phyloP scores from a whole-genome alignment of 139 green algal genomes.

The Coelastrella sp. region DNA sequence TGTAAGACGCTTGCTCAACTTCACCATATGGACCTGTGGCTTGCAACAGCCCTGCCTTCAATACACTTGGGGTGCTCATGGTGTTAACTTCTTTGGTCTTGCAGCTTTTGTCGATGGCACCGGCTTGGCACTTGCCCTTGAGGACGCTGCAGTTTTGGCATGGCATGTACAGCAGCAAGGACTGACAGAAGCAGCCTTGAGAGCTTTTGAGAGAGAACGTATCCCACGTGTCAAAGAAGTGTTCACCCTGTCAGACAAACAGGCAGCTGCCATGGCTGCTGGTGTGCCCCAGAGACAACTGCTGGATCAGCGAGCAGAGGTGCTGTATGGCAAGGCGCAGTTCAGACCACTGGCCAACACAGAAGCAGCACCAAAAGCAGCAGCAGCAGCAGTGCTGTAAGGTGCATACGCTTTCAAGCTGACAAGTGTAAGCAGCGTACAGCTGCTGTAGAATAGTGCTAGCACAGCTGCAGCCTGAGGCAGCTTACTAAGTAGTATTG shows the following conservation, averaged over 20 bases:
- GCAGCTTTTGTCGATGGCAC: constrained; percentile 33
- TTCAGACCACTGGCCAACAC: constrained; percentile 8
- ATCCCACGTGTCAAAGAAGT: constrained; percentile 7
- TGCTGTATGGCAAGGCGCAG: constrained; percentile 29
- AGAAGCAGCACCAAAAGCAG: not conserved
- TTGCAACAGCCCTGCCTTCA: not conserved
- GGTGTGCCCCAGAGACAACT: constrained; percentile 20
- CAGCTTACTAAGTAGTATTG: too few relatives aligned
- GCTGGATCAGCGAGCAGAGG: constrained; percentile 16
- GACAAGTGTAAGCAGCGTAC: too few relatives aligned
- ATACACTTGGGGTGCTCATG: not conserved
- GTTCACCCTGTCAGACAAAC: constrained; percentile 14
- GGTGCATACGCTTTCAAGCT: too few relatives aligned
- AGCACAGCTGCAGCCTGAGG: too few relatives aligned
- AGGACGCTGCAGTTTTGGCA: constrained; percentile 41
- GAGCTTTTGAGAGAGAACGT: constrained; percentile 33
- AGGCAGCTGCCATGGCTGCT: constrained; percentile 28
- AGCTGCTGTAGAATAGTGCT: too few relatives aligned
- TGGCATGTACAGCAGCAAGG: constrained; percentile 37
- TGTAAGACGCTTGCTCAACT: too few relatives aligned
- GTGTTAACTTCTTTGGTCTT: not conserved
- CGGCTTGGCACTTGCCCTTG: not conserved
- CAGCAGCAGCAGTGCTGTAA: too few relatives aligned
- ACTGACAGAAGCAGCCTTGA: constrained; percentile 4
- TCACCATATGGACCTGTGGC: not conserved